Evolutionary conservation across 139 green algal species (phyloP).

Genomic region (Auxenochlorella protothecoides): DNA sequence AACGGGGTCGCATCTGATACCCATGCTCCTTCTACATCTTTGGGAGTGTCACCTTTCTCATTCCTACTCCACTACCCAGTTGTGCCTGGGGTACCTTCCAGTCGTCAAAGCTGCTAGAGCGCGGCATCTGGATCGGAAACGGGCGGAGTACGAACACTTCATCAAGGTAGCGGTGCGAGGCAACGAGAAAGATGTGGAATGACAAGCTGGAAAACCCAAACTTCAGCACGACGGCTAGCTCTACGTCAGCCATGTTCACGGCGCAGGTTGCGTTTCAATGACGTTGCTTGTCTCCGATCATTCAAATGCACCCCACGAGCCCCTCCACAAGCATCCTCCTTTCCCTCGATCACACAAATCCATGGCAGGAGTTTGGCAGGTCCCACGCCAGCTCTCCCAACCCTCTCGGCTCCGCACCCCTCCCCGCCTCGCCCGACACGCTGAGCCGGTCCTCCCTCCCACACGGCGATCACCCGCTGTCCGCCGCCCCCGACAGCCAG

Average conservation of each 20-base stretch:
- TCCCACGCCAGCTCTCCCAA: slow-evolving; percentile 30
- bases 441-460: slow-evolving; percentile 6
- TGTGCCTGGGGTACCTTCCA: too few relatives aligned
- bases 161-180: slow-evolving; percentile 37
- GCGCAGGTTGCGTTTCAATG: not conserved
- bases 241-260: too few relatives aligned
- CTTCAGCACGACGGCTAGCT: too few relatives aligned
- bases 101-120: too few relatives aligned
- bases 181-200: too few relatives aligned
- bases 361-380: slow-evolving; percentile 69
- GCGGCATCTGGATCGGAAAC: slow-evolving; percentile 36
- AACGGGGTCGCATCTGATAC: too few relatives aligned
- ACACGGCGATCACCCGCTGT: slow-evolving; percentile 72
- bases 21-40: too few relatives aligned
- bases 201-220: too few relatives aligned
- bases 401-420: not conserved
- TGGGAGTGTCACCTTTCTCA: too few relatives aligned
- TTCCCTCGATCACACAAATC: not conserved
- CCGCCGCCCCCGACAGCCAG: slow-evolving; percentile 36
- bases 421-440: not conserved
- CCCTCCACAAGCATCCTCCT: not conserved
- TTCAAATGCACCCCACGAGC: too few relatives aligned
- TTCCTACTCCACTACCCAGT: too few relatives aligned
- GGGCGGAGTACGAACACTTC: slow-evolving; percentile 73
- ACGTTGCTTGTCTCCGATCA: not conserved